These are phyloP conservation scores for Cutaneotrichosporon sp. DNA, from an alignment of 1,284 basidiomycete species.

Conservation along the genomic window DNA sequence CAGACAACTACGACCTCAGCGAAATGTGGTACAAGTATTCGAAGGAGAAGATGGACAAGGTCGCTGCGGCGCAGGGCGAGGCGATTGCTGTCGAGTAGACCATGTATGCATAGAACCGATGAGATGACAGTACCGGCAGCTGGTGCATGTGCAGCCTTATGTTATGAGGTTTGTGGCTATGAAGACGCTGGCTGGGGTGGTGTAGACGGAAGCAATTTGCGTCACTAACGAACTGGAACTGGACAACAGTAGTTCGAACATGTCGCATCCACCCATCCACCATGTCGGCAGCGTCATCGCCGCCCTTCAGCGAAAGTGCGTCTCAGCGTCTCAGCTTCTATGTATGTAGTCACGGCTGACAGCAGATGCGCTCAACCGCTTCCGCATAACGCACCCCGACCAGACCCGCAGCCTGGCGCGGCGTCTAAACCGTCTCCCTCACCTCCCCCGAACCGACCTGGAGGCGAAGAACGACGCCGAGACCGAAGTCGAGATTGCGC, in stretches of 20 bases:
- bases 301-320: slow-evolving; percentile 31
- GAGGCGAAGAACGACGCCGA: not conserved
- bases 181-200: not conserved
- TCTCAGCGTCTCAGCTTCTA: slow-evolving; percentile 27
- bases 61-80: slow-evolving; percentile 29
- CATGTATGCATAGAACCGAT: slow-evolving; percentile 27
- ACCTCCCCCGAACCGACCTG: slow-evolving; percentile 3
- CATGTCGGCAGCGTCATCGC: slow-evolving; percentile 3
- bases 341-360: not conserved
- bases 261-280: slow-evolving; percentile 1
- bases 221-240: not conserved
- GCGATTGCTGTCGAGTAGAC: slow-evolving; percentile 47
- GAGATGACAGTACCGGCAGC: not conserved
- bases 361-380: slow-evolving; percentile 45
- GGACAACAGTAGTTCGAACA: not conserved
- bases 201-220: slow-evolving; percentile 16
- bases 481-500: slow-evolving; percentile 19
- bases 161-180: not conserved
- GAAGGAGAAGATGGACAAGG: slow-evolving; percentile 48
- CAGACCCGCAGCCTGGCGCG: slow-evolving; percentile 35
- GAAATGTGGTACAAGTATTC: slow-evolving; percentile 55
- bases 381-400: slow-evolving; percentile 44
- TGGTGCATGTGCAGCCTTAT: not conserved
- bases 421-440: slow-evolving; percentile 37
- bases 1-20: slow-evolving; percentile 54